Percentiles rank a stretch among this genome's conserved stretches.
phyloP scores from a whole-genome alignment of 2,329 filamentous ascomycete genomes.

The Elsinoe arachidis region DNA sequence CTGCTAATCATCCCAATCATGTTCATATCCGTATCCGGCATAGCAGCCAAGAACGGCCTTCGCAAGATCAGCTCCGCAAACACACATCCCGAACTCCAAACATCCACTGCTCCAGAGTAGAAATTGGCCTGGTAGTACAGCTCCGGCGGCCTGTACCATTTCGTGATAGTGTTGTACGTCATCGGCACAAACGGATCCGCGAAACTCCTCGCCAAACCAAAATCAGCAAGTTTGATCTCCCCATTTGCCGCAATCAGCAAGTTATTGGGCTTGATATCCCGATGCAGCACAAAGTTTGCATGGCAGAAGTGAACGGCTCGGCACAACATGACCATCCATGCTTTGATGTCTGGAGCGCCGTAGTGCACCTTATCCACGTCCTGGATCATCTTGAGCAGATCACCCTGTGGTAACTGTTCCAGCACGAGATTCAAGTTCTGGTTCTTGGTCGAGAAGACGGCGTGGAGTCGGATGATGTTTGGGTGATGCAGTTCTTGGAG shows the following conservation, averaged over 20 bases:
- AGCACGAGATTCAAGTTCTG: slow-evolving; percentile 95
- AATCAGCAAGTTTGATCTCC: slow-evolving; percentile 93
- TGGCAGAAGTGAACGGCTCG: slow-evolving; percentile 95
- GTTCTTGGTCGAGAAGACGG: slow-evolving; percentile 91
- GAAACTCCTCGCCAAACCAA: slow-evolving; percentile 83
- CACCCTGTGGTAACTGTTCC: slow-evolving; percentile 86
- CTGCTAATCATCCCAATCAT: slow-evolving; percentile 79
- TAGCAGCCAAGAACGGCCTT: slow-evolving; percentile 60
- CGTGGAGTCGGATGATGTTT: slow-evolving; percentile 87
- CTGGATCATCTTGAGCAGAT: slow-evolving; percentile 88
- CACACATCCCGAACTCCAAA: slow-evolving; percentile 89
- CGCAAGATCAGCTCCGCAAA: slow-evolving; percentile 85
- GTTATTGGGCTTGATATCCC: slow-evolving; percentile 99
- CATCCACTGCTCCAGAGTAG: slow-evolving; percentile 83
- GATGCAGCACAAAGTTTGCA: slow-evolving; percentile 84
- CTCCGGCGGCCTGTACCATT: slow-evolving; percentile 94
- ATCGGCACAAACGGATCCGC: slow-evolving; percentile 77
- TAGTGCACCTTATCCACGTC: slow-evolving; percentile 67
- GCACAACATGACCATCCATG: slow-evolving; percentile 97
- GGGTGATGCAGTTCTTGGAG: slow-evolving; percentile 89
- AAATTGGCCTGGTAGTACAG: slow-evolving; percentile 82
- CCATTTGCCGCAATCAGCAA: slow-evolving; percentile 87
- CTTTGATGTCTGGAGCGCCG: slow-evolving; percentile 83
- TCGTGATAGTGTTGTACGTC: slow-evolving; percentile 91
- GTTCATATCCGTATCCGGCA: slow-evolving; percentile 75